A percentile compares a stretch with the other conserved stretches of the same genome.
Conservation (phyloP, 805 yeast species). For the Debaryomyces maramus region DNA sequence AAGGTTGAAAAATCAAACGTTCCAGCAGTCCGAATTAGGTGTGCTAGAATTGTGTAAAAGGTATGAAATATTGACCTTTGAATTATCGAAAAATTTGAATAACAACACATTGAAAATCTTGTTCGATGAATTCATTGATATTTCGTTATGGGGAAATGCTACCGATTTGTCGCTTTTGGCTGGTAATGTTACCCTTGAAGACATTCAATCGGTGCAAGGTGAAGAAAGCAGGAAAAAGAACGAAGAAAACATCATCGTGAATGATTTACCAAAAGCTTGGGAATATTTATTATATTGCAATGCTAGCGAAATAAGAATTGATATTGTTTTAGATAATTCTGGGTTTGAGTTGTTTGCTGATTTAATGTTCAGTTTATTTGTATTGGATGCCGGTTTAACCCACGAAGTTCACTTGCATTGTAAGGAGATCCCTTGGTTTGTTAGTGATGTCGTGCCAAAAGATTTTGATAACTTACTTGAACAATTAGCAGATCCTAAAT, state of each 20-base stretch:
- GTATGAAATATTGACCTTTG: conserved; percentile 43
- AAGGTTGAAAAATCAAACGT: conserved; percentile 68
- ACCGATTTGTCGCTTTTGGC: conserved; percentile 90
- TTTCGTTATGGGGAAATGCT: conserved; percentile 97
- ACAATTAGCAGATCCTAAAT: conserved; percentile 52
- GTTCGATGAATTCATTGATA: conserved; percentile 81
- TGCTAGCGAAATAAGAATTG: conserved; percentile 52
- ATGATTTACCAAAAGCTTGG: conserved; percentile 77
- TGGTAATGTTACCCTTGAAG: conserved; percentile 79
- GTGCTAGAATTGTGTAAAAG: conserved; percentile 78
- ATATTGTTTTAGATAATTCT: conserved; percentile 86
- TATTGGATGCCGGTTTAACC: conserved; percentile 66
- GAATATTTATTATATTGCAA: conserved; percentile 29
- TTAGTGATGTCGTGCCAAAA: conserved; percentile 87
- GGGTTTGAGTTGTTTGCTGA: conserved; percentile 83
- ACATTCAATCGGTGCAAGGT: conserved; percentile 89
- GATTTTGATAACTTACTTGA: conserved; percentile 64
- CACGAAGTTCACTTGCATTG: conserved; percentile 75
- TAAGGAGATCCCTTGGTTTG: conserved; percentile 95
- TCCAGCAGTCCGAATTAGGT: conserved; percentile 71
- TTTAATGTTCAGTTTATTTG: conserved; percentile 30
- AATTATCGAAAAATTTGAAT: conserved; percentile 22
- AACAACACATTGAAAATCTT: conserved; percentile 50
- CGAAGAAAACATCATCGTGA: conserved; percentile 72
- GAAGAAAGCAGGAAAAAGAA: conserved; percentile 81